phyloP scores from a whole-genome alignment of 495 filamentous ascomycete species.

The Echria macrotheca region DNA sequence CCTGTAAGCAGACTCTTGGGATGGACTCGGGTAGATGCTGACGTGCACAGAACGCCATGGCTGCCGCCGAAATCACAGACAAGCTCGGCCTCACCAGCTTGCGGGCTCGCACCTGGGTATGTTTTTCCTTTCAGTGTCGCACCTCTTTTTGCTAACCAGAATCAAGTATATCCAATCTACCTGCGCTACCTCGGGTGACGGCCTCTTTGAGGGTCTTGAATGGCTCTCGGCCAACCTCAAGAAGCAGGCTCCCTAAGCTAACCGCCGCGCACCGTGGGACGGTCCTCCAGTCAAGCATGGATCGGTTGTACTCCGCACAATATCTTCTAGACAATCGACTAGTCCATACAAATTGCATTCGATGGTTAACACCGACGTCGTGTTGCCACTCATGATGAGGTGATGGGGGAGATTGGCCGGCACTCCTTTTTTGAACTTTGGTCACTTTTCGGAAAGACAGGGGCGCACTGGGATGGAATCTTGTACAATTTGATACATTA shows the following conservation, averaged over 20 bases:
- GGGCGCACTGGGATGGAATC: slow-evolving; percentile 43
- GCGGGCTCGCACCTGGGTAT: slow-evolving; percentile 96
- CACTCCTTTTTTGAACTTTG: slow-evolving; percentile 31
- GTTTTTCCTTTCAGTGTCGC: slow-evolving; percentile 30
- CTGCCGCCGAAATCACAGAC: slow-evolving; percentile 97
- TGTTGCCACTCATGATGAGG: slow-evolving; percentile 27
- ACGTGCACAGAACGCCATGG: slow-evolving; percentile 85
- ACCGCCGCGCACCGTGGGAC: slow-evolving; percentile 6
- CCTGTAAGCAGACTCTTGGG: slow-evolving; percentile 57
- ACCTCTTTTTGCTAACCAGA: background rate
- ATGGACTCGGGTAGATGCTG: slow-evolving; percentile 12
- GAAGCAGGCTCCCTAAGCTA: slow-evolving; percentile 70
- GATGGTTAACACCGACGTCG: slow-evolving; percentile 34
- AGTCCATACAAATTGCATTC: slow-evolving; percentile 38
- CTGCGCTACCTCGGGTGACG: slow-evolving; percentile 97
- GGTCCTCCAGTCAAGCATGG: slow-evolving; percentile 35
- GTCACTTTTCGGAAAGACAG: slow-evolving; percentile 43
- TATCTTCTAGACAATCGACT: slow-evolving; percentile 44
- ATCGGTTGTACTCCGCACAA: slow-evolving; percentile 44
- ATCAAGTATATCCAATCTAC: slow-evolving; percentile 97
- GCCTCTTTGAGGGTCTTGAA: slow-evolving; percentile 99
- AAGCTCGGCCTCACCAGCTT: slow-evolving; percentile 99
- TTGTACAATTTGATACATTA: slow-evolving; percentile 48
- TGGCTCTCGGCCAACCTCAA: slow-evolving; percentile 97
- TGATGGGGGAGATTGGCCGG: slow-evolving; percentile 21